Evolutionary conservation across 2,329 filamentous ascomycete genomes (phyloP), one percentile per base, ranked within the genome.

Genomic region (Pezicula carpinea): DNA sequence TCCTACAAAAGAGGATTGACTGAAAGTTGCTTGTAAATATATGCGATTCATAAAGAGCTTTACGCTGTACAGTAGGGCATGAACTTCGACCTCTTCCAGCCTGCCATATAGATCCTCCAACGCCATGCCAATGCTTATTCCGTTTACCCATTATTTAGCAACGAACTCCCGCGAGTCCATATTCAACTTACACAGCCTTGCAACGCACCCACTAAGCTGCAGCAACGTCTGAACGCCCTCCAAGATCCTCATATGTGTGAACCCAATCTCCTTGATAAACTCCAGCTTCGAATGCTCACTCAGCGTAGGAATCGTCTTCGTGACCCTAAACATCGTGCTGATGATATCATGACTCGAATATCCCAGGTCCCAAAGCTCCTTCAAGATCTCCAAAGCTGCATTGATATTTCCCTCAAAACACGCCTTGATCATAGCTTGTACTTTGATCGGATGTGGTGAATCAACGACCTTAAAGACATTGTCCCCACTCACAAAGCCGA

Each of bases 321-420:
- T 97, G 50, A 99, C 93, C 62, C 86, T 85, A 76, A 99, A 97
- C 93, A 99, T 99, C 52, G 92, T 99, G 70, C 87, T 95, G 67
- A 99, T 95, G 59, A 99, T 96, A 67, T 99, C 93, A 71, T 99
- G 92, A 59, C 89, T 95, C n/a, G 89, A 96, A 71, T 99, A 99
- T 13, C 93, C 93, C 50, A 97, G 72, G 51, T 86, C 82, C 92
- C 93, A 99, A 35, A 99, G 75, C 71, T 97, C 93, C 57, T 89
- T 87, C 54, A 99, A 70, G 4, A 79, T 82, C 57, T 95, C 89
- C 49, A 99, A 72, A 1, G 93, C 93, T 49, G 83, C 82, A 66
- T 96, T 91, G 18, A 99, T 79, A 57, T 92, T 90, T 44, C 87
- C 86, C 66, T 97, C 91, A 69, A 93, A 89, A 69, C 93, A 97